Percentiles rank a stretch among this genome's conserved stretches.
phyloP scores from a whole-genome alignment of 169 alveolate species.

The Plasmodium chabaudi region DNA sequence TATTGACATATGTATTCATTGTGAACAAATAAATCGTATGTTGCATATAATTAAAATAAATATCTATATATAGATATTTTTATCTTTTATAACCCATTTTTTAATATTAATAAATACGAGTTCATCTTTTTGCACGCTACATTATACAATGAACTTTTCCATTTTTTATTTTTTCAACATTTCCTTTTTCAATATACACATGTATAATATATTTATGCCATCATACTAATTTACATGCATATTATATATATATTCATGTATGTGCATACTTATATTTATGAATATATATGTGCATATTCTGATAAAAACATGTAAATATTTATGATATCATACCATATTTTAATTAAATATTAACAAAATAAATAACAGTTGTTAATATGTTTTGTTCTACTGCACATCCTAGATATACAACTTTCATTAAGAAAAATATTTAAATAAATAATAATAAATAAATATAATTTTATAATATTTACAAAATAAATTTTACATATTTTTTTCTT shows the following conservation, averaged over 20 bases:
- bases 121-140: background rate
- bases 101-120: constrained; percentile 3
- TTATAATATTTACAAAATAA: background rate
- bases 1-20: constrained; percentile 1
- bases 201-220: constrained; percentile 9
- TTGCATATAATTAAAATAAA: constrained; percentile 17
- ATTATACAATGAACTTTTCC: background rate
- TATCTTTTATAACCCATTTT: background rate
- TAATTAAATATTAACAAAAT: constrained; percentile 28
- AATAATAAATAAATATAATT: background rate
- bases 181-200: background rate
- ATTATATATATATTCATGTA: too few species aligned
- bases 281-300: constrained; percentile 1
- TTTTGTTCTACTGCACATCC: constrained; percentile 21
- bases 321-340: background rate
- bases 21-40: background rate
- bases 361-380: constrained; percentile 37
- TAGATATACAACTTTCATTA: constrained; percentile 18
- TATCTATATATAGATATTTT: constrained; percentile 1
- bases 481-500: background rate
- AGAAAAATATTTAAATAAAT: constrained; percentile 2
- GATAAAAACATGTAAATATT: constrained; percentile 2
- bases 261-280: background rate
- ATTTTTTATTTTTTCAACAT: background rate
- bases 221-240: constrained; percentile 1